Evolutionary conservation across 768 basidiomycete species (phyloP).

Genomic region (Floccularia luteovirens): DNA sequence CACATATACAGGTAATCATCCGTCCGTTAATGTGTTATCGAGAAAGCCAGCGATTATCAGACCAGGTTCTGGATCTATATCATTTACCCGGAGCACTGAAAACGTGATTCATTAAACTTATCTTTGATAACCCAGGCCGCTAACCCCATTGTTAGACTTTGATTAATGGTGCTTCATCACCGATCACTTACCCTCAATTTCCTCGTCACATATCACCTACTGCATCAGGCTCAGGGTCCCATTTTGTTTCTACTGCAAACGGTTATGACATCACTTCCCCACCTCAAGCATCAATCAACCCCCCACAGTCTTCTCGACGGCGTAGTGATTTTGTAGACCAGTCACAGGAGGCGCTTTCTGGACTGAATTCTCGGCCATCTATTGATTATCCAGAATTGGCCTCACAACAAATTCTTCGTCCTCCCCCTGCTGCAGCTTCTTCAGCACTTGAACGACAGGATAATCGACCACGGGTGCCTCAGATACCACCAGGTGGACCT

Average conservation of each 20-base stretch:
- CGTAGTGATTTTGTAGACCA: constrained; percentile 81
- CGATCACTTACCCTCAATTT: constrained; percentile 36
- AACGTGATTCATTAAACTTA: constrained; percentile 27
- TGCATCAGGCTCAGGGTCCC: constrained; percentile 14
- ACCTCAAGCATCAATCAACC: constrained; percentile 81
- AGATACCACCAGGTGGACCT: constrained; percentile 18
- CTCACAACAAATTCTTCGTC: constrained; percentile 55
- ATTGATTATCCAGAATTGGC: constrained; percentile 81
- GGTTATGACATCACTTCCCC: constrained; percentile 53
- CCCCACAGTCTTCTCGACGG: constrained; percentile 58
- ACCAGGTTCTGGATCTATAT: constrained; percentile 32
- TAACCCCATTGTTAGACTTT: constrained; percentile 27
- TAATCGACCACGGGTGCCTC: constrained; percentile 50
- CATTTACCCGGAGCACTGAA: constrained; percentile 40
- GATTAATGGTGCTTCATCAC: constrained; percentile 26
- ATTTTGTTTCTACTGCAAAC: constrained; percentile 25
- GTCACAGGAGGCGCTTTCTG: constrained; percentile 53
- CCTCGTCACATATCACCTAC: constrained; percentile 20
- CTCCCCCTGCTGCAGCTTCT: constrained; percentile 73
- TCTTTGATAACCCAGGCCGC: constrained; percentile 17
- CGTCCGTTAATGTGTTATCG: constrained; percentile 23
- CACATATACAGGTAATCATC: constrained; percentile 18
- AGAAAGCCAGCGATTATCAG: constrained; percentile 35
- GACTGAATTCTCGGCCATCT: constrained; percentile 36
- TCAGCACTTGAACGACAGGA: constrained; percentile 71